Evolutionary conservation across 306 rosid genomes (phyloP).

Genomic region (Casuarina glauca): DNA sequence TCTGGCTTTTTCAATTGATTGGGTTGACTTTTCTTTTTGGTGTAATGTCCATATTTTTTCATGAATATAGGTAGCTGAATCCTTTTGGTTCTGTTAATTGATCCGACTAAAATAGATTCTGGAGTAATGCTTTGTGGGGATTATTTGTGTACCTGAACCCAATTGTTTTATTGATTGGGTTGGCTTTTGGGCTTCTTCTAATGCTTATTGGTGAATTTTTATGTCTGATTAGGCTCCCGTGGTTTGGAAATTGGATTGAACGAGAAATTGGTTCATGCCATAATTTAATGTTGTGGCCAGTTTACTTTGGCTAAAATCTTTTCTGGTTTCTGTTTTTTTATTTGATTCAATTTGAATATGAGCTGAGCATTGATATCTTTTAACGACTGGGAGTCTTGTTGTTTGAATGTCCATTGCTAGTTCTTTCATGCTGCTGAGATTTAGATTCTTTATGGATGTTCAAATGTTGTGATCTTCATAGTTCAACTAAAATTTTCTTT

Average conservation of each 20-base stretch:
- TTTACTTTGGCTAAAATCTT: neutral
- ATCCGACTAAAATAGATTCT: neutral
- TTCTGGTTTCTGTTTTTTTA: constrained; percentile 14
- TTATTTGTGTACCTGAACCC: neutral
- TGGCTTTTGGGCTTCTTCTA: neutral
- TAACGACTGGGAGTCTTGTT: neutral
- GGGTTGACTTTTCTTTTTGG: neutral
- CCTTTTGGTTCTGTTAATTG: neutral
- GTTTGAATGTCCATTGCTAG: constrained; percentile 1
- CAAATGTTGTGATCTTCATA: constrained; percentile 7
- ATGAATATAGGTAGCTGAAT: neutral
- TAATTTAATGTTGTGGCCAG: neutral
- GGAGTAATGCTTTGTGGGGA: neutral
- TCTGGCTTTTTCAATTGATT: constrained; percentile 11
- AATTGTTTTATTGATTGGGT: neutral
- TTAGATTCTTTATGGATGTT: neutral
- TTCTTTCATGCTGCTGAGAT: constrained; percentile 21
- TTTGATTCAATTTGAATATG: constrained; percentile 7
- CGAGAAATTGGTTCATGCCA: neutral
- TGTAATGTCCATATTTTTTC: neutral
- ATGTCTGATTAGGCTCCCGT: neutral
- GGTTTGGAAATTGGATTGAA: neutral
- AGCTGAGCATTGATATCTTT: constrained; percentile 23
- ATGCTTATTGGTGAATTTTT: constrained; percentile 3
- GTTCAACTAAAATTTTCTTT: constrained; percentile 9